Base-by-base conservation (phyloP, 768 basidiomycete species). In the Postia placenta region DNA sequence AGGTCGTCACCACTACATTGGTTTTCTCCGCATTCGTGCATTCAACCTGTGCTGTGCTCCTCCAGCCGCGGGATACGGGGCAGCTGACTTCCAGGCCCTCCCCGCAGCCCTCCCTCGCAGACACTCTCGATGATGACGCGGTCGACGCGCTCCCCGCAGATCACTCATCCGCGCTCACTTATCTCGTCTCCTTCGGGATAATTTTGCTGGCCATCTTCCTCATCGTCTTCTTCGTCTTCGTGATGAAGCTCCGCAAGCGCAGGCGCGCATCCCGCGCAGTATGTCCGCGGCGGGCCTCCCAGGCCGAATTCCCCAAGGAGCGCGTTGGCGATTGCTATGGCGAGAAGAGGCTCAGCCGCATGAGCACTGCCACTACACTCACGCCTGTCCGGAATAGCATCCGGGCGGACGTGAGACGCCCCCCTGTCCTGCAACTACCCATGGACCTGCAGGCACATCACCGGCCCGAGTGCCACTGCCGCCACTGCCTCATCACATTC, bases 161-260 rank as follows among this genome's bases (percentile, higher is more conserved):
- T 26, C 42, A 43, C 42, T 25, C 22, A 3, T 26, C 42, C 24
- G 42, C 42, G 9, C 22, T 43, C 24, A 28, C 42, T 11, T 43
- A 43, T 25, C 14, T 43, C 26, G 22, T 43, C 23, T 43, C 42
- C 42, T 43, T 43, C 26, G 22, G 42, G 24, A 28, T 43, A 22
- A 43, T 43, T 25, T 11, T 24, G n/a, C n/a, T 25, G 14, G n/a
- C 17, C 42, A 26, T 43, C 24, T 28, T 22, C 15, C 9, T 22
- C 6, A 43, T 43, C 26, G n/a, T 43, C 15, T 2, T 15, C 24
- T 22, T 15, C 42, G 17, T 26, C 11, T 24, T 43, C 9, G n/a
- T 43, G 7, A n/a, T 43, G 22, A 43, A 43, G 42, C 17, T 24
- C 24, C 42, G 42, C 15, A 9, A 15, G 40, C 42, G 42, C 15